These are phyloP conservation scores for Gynochthodes officinalis DNA, from an alignment of 257 asterid genomes.

Conservation along the genomic window DNA sequence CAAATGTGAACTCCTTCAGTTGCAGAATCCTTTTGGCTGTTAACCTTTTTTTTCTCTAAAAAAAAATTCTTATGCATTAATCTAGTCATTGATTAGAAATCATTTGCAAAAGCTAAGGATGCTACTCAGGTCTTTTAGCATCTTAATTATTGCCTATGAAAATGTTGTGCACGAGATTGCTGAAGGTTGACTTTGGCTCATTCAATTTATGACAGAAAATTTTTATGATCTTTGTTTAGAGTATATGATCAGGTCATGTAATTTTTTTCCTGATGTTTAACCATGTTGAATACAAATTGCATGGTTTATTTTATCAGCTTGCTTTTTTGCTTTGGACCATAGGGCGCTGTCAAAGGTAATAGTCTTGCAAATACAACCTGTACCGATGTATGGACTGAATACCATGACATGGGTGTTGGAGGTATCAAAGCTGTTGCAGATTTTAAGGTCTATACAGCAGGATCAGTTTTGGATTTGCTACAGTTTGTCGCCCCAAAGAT, in stretches of 20 bases:
- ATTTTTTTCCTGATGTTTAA: neutral
- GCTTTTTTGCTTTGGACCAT: conserved; percentile 16
- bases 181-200: neutral
- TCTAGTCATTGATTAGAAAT: neutral
- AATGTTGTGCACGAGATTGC: neutral
- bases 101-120: neutral
- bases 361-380: conserved; percentile 56
- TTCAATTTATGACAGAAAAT: neutral
- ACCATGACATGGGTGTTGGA: conserved; percentile 69
- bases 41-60: neutral
- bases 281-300: neutral
- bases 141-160: neutral
- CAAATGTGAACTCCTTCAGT: neutral
- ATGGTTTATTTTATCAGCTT: conserved; percentile 3
- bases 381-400: conserved; percentile 73
- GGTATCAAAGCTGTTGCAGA: conserved; percentile 69
- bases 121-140: neutral
- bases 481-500: conserved; percentile 80
- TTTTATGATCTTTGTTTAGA: neutral
- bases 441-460: conserved; percentile 57
- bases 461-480: conserved; percentile 56
- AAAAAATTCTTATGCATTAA: neutral
- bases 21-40: neutral
- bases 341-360: conserved; percentile 67
- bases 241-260: neutral